A percentile compares a stretch with the other conserved stretches of the same genome.
Evolutionary conservation across 495 filamentous ascomycete species (phyloP).

Genomic region (Aspergillus nanangensis): DNA sequence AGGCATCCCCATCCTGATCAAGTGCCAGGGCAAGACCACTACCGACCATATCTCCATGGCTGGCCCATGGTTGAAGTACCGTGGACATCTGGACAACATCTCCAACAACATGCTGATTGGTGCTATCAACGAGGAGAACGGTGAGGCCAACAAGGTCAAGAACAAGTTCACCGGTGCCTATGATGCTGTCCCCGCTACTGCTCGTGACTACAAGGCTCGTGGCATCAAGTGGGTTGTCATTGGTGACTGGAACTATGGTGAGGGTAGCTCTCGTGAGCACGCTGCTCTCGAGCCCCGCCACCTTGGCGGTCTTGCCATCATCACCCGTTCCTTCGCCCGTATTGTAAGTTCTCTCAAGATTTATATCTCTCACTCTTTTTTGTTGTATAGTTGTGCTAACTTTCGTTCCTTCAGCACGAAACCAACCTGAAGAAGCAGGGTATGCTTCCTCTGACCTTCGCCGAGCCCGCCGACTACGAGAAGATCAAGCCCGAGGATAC

Average conservation of each 20-base stretch:
- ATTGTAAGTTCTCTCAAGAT: too few species aligned
- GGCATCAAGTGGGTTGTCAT: slow-evolving; percentile 95
- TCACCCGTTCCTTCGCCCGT: slow-evolving; percentile 93
- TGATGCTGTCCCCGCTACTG: slow-evolving; percentile 86
- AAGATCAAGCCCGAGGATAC: slow-evolving; percentile 92
- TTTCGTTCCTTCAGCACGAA: too few species aligned
- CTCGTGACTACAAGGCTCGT: slow-evolving; percentile 97
- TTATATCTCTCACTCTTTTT: too few species aligned
- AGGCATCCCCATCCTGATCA: slow-evolving; percentile 93
- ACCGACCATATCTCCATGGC: slow-evolving; percentile 99
- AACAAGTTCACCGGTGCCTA: slow-evolving; percentile 80
- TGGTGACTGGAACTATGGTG: slow-evolving; percentile 99
- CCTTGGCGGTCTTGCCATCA: slow-evolving; percentile 95
- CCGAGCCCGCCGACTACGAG: slow-evolving; percentile 94
- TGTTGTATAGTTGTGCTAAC: too few species aligned
- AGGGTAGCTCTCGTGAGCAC: slow-evolving; percentile 96
- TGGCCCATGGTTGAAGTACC: slow-evolving; percentile 99
- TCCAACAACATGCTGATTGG: slow-evolving; percentile 99
- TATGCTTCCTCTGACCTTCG: slow-evolving; percentile 96
- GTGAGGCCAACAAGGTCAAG: slow-evolving; percentile 97
- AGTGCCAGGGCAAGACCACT: slow-evolving; percentile 96
- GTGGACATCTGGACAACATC: slow-evolving; percentile 99
- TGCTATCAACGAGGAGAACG: slow-evolving; percentile 92
- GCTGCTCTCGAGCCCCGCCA: slow-evolving; percentile 96
- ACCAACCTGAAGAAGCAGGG: slow-evolving; percentile 99